These are phyloP conservation scores for Parasitella parasitica DNA, from an alignment of 371 early-diverging fungal genomes.

Conservation along the genomic window DNA sequence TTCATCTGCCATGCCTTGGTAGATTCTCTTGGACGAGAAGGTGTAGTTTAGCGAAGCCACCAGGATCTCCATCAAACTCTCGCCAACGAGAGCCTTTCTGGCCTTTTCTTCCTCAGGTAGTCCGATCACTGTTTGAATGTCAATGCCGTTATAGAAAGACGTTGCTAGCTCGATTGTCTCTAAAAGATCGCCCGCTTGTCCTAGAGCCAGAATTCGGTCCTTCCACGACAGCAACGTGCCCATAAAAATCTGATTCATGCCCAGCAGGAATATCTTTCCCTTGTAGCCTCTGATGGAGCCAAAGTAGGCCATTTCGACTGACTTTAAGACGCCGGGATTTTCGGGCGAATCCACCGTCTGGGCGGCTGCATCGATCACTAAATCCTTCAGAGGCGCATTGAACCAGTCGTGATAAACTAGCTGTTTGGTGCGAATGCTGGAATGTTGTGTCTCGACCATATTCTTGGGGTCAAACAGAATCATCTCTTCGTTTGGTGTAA, in stretches of 20 bases:
- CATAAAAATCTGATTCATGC: constrained; percentile 61
- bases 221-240: constrained; percentile 76
- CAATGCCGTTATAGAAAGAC: constrained; percentile 63
- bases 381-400: constrained; percentile 38
- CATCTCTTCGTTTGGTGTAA: constrained; percentile 70
- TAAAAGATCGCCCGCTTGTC: constrained; percentile 70
- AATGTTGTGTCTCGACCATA: constrained; percentile 64
- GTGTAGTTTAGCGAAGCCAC: constrained; percentile 67
- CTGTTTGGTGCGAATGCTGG: constrained; percentile 54
- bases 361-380: constrained; percentile 17
- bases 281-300: constrained; percentile 69
- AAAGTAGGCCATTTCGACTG: constrained; percentile 71
- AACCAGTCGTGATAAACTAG: constrained; percentile 72
- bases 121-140: constrained; percentile 65
- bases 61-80: constrained; percentile 68
- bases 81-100: constrained; percentile 61
- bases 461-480: constrained; percentile 67
- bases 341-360: constrained; percentile 1
- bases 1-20: constrained; percentile 47
- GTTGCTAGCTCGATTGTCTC: constrained; percentile 72
- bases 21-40: constrained; percentile 53
- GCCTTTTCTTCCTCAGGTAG: constrained; percentile 65
- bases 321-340: constrained; percentile 20
- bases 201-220: constrained; percentile 71
- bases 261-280: constrained; percentile 67